These are phyloP conservation scores for Rhodamnia argentea DNA, from an alignment of 345 rosid genomes.

Conservation along the genomic window DNA sequence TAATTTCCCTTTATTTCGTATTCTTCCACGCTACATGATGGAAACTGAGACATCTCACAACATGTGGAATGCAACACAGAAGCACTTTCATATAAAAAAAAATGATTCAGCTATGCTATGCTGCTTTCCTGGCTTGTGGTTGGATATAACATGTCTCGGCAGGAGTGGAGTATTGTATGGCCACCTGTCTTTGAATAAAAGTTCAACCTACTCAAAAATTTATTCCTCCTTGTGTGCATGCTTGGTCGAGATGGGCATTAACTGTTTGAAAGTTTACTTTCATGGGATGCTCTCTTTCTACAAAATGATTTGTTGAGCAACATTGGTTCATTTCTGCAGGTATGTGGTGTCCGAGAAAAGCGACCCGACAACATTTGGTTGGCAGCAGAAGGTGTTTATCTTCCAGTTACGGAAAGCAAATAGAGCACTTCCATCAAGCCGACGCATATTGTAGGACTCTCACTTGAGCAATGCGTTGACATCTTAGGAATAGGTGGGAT, in stretches of 20 bases:
- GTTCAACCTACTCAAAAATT: not conserved
- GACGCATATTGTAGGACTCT: not conserved
- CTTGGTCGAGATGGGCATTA: not conserved
- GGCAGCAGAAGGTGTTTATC: conserved; percentile 96
- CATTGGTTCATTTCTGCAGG: conserved; percentile 23
- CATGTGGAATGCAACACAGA: not conserved
- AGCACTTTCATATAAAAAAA: not conserved
- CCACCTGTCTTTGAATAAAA: not conserved
- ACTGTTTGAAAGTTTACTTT: not conserved
- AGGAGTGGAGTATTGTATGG: not conserved
- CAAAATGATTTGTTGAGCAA: not conserved
- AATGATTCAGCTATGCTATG: not conserved
- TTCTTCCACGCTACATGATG: not conserved
- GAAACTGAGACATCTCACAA: not conserved
- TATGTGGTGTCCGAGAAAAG: conserved; percentile 82
- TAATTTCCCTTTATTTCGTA: not conserved
- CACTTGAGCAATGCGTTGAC: not conserved
- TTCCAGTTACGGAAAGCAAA: conserved; percentile 59
- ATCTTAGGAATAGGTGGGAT: not conserved
- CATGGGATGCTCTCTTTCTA: not conserved
- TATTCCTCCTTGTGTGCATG: not conserved
- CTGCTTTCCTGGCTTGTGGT: not conserved
- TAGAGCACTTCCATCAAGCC: conserved; percentile 6
- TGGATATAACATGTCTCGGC: not conserved
- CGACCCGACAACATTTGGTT: conserved; percentile 82